phyloP scores from a whole-genome alignment of 2,329 filamentous ascomycete species.

The Sporothrix schenckii region DNA sequence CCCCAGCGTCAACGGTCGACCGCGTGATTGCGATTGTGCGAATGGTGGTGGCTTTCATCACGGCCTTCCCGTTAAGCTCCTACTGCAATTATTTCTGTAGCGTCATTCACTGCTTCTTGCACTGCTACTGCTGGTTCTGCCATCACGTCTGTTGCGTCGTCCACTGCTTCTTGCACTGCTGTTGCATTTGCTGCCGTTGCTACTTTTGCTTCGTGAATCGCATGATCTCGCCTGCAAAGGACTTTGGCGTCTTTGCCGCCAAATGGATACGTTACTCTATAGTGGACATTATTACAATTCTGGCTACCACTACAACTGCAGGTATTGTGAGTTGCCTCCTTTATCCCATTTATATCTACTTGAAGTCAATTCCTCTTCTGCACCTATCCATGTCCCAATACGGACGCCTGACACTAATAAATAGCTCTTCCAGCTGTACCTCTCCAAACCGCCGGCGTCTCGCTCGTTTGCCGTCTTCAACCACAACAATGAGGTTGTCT shows the following conservation, averaged over 20 bases:
- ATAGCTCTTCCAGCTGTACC: conserved; percentile 55
- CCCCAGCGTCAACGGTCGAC: neutral
- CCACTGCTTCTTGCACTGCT: neutral
- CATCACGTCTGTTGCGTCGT: neutral
- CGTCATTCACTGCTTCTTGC: neutral
- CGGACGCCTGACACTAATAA: neutral
- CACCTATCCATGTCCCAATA: neutral
- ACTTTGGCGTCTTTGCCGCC: neutral
- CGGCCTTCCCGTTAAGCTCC: neutral
- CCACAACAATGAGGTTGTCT: conserved; percentile 67
- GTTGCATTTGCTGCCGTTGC: neutral
- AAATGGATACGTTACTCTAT: conserved; percentile 22
- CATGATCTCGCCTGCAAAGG: neutral
- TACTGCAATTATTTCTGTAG: neutral
- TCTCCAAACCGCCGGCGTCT: conserved; percentile 65
- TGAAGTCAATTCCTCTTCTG: neutral
- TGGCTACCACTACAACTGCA: conserved; percentile 4
- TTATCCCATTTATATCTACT: neutral
- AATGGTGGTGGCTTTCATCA: neutral
- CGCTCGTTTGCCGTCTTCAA: conserved; percentile 72
- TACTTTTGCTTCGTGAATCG: neutral
- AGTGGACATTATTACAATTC: conserved; percentile 17
- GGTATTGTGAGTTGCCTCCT: neutral
- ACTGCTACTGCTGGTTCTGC: neutral
- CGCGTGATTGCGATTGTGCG: neutral